A percentile compares a stretch with the other conserved stretches of the same genome.
Evolutionary conservation across 2,329 filamentous ascomycete species (phyloP).

Genomic region (Ambrosiella xylebori): DNA sequence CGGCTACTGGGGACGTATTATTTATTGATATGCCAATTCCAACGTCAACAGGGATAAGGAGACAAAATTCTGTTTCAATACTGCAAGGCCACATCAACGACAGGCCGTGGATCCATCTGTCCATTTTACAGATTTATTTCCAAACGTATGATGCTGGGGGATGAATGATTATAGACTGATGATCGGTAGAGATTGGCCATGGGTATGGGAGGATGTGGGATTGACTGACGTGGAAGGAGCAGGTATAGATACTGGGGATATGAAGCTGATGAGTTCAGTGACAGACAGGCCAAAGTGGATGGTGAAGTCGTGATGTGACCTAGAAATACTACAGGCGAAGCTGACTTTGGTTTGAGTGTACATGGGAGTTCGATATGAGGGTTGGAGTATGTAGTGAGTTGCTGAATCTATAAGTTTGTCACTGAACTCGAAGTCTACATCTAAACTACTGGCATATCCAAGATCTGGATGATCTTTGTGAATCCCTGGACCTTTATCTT

Average conservation of each 20-base stretch:
- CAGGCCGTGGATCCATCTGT: background rate
- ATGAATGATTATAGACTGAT: background rate
- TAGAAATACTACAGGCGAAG: background rate
- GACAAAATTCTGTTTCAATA: background rate
- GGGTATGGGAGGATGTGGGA: background rate
- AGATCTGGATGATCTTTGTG: too few species aligned
- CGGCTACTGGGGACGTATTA: too few species aligned
- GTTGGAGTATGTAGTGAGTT: background rate
- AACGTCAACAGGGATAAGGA: background rate
- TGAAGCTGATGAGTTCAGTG: background rate
- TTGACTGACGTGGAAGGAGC: background rate
- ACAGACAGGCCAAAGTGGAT: background rate
- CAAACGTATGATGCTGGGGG: background rate
- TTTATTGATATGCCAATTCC: background rate
- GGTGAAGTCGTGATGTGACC: background rate
- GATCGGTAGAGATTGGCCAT: background rate
- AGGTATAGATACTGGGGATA: background rate
- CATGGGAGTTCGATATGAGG: background rate
- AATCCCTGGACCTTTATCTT: too few species aligned
- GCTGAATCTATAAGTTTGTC: too few species aligned
- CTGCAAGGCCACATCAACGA: background rate
- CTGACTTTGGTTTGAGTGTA: background rate
- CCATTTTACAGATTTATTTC: background rate
- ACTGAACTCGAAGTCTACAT: too few species aligned
- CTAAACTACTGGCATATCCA: too few species aligned